phyloP scores from a whole-genome alignment of 371 early-diverging fungal species.

The Rhizopus microsporus region DNA sequence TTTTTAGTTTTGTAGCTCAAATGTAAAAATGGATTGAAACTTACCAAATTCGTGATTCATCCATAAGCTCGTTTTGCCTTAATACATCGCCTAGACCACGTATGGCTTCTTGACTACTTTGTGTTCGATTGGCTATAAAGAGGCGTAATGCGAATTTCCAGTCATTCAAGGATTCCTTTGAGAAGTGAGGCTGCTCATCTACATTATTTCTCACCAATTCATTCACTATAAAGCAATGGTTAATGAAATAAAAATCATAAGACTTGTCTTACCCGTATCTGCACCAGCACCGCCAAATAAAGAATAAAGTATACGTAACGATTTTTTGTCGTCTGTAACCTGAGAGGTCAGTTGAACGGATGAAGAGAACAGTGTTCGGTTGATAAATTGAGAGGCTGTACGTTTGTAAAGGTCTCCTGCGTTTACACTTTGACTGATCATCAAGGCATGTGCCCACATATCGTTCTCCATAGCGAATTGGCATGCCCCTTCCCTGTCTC shows the following conservation, averaged over 20 bases:
- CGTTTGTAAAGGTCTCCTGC: conserved; percentile 73
- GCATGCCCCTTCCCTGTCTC: conserved; percentile 77
- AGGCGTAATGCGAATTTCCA: conserved; percentile 74
- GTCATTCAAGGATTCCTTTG: conserved; percentile 40
- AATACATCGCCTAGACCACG: conserved; percentile 77
- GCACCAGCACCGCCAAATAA: conserved; percentile 71
- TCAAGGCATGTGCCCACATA: conserved; percentile 88
- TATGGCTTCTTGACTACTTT: conserved; percentile 71
- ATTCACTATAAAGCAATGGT: conserved; percentile 18
- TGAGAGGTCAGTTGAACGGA: conserved; percentile 19
- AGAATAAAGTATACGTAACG: conserved; percentile 71
- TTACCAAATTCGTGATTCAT: conserved; percentile 83
- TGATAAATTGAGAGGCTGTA: conserved; percentile 70
- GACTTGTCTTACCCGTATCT: conserved; percentile 41
- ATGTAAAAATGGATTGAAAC: conserved; percentile 1
- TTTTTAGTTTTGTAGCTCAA: conserved; percentile 9
- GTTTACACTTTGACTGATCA: conserved; percentile 72
- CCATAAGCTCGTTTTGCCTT: conserved; percentile 44
- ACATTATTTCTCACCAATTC: conserved; percentile 25
- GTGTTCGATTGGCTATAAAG: conserved; percentile 82
- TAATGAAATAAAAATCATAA: background rate
- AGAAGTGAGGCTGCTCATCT: conserved; percentile 6
- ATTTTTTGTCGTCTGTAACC: conserved; percentile 53
- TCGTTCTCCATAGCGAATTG: conserved; percentile 65
- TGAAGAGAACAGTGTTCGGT: conserved; percentile 47